These are phyloP conservation scores for Aspergillus sp. DNA, from an alignment of 2,329 filamentous ascomycete species.

Conservation along the genomic window DNA sequence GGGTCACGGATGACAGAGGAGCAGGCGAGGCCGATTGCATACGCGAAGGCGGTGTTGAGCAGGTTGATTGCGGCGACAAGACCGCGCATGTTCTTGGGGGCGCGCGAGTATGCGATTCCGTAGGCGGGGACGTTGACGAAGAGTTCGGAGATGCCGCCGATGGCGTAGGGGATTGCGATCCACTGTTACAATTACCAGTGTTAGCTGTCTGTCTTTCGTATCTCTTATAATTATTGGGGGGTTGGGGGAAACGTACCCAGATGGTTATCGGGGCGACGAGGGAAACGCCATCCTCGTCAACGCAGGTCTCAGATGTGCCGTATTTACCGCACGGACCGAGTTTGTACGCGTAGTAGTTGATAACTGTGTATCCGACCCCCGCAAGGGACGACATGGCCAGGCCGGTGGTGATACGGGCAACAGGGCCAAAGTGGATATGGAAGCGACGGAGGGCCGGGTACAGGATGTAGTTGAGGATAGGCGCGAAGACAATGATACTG, in stretches of 20 bases:
- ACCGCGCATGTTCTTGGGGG: slow-evolving; percentile 44
- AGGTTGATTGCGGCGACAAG: slow-evolving; percentile 45
- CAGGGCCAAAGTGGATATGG: slow-evolving; percentile 49
- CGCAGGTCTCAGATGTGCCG: background rate
- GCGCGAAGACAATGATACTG: slow-evolving; percentile 49
- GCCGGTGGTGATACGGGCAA: slow-evolving; percentile 53
- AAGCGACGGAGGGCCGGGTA: slow-evolving; percentile 47
- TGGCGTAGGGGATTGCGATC: slow-evolving; percentile 12
- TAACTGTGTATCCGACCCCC: slow-evolving; percentile 25
- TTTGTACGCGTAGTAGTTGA: slow-evolving; percentile 10
- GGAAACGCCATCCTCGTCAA: slow-evolving; percentile 2
- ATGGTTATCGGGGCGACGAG: slow-evolving; percentile 1
- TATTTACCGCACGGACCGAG: slow-evolving; percentile 6
- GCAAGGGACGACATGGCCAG: slow-evolving; percentile 51
- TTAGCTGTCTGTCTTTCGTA: background rate
- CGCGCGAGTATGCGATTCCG: slow-evolving; percentile 46
- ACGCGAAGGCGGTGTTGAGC: slow-evolving; percentile 41
- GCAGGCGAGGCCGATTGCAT: slow-evolving; percentile 44
- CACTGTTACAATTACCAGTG: background rate
- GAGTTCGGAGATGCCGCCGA: slow-evolving; percentile 39
- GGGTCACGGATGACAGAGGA: slow-evolving; percentile 48
- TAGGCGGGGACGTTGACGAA: slow-evolving; percentile 48
- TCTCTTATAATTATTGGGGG: background rate
- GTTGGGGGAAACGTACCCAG: background rate
- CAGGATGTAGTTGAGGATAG: slow-evolving; percentile 50